A percentile compares a stretch with the other conserved stretches of the same genome.
These are phyloP conservation scores for Fusarium globosum DNA, from an alignment of 2,329 filamentous ascomycete genomes.

Conservation along the genomic window DNA sequence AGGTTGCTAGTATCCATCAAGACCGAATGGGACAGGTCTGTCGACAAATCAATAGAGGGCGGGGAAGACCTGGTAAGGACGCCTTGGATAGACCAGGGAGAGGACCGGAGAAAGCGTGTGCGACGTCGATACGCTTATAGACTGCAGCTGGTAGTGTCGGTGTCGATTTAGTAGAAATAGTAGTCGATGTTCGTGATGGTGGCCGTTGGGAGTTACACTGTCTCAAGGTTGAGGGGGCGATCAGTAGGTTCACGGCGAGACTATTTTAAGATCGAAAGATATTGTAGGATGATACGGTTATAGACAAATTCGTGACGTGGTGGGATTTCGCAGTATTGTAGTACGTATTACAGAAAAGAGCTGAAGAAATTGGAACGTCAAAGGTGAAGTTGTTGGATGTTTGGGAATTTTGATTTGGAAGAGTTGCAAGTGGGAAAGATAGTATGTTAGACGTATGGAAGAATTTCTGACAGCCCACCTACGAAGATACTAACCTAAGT, in stretches of 20 bases:
- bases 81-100: constrained; percentile 24
- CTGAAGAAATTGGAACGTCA: constrained; percentile 4
- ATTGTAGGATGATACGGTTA: constrained; percentile 1
- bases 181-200: constrained; percentile 31
- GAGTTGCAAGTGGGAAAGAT: constrained; percentile 31
- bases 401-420: constrained; percentile 31
- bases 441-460: constrained; percentile 21
- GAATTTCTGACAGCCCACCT: constrained; percentile 38
- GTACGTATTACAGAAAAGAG: not conserved
- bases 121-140: constrained; percentile 2
- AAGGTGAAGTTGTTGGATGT: constrained; percentile 24
- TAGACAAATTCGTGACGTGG: constrained; percentile 17
- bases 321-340: not conserved
- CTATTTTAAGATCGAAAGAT: constrained; percentile 10
- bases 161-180: not conserved
- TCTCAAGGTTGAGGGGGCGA: constrained; percentile 33
- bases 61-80: constrained; percentile 41
- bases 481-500: not conserved
- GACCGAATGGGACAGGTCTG: constrained; percentile 47
- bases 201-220: constrained; percentile 29
- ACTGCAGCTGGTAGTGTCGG: not conserved
- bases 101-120: constrained; percentile 9
- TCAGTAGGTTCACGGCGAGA: constrained; percentile 23
- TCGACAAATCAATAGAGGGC: constrained; percentile 39
- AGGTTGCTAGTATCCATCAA: constrained; percentile 67